These are phyloP conservation scores for Trametes polyzona DNA, from an alignment of 1,284 basidiomycete genomes.

Conservation along the genomic window DNA sequence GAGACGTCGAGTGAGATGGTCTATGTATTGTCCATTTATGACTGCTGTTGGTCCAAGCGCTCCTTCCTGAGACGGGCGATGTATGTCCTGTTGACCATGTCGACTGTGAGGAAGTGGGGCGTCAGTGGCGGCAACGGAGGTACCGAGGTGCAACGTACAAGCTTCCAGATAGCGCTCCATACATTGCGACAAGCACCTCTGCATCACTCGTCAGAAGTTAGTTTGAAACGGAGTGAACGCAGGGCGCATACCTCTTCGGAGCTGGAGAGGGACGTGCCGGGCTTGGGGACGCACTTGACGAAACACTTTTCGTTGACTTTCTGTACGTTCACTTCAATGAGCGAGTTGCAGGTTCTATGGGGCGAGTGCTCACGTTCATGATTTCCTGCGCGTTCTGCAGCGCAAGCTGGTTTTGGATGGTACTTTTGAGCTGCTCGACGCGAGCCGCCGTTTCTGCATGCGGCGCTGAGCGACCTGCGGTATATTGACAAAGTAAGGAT, in stretches of 20 bases:
- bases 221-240: neutral
- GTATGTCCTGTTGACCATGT: slow-evolving; percentile 74
- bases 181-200: slow-evolving; percentile 79
- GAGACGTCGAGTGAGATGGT: neutral
- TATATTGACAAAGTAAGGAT: neutral
- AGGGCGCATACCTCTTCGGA: slow-evolving; percentile 68
- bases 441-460: slow-evolving; percentile 55
- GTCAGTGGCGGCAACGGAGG: neutral
- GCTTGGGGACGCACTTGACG: slow-evolving; percentile 79
- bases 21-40: slow-evolving; percentile 3
- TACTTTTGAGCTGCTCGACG: slow-evolving; percentile 74
- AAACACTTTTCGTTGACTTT: slow-evolving; percentile 82
- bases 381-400: slow-evolving; percentile 81
- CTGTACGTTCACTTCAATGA: slow-evolving; percentile 42
- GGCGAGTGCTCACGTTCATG: slow-evolving; percentile 61
- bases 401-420: slow-evolving; percentile 72
- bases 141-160: slow-evolving; percentile 60
- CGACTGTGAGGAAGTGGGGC: slow-evolving; percentile 51
- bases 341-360: neutral
- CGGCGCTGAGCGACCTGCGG: neutral
- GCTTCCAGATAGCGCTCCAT: slow-evolving; percentile 85
- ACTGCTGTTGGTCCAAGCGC: slow-evolving; percentile 36
- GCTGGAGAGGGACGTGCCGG: slow-evolving; percentile 65
- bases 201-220: neutral
- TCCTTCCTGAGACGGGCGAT: slow-evolving; percentile 60